Evolutionary conservation across 306 rosid species (phyloP).

Genomic region (Clitoria ternatea): DNA sequence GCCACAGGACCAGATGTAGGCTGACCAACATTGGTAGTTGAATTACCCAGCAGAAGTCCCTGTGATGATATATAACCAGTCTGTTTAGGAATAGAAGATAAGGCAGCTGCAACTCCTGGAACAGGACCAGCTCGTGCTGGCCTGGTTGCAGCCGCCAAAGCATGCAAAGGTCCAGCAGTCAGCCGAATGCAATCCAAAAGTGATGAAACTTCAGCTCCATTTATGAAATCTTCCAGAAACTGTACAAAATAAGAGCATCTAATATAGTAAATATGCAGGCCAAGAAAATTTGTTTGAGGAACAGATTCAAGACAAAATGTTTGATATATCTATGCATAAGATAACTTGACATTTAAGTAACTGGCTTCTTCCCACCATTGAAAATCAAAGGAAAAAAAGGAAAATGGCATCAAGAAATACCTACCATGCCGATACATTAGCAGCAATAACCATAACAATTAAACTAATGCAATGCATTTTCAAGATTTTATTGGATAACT

Average conservation of each 20-base stretch:
- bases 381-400: constrained; percentile 9
- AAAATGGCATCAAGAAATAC: constrained; percentile 1
- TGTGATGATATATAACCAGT: constrained; percentile 63
- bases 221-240: constrained; percentile 97
- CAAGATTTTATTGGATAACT: neutral
- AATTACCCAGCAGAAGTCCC: constrained; percentile 58
- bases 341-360: constrained; percentile 11
- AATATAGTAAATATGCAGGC: neutral
- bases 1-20: constrained; percentile 51
- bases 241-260: constrained; percentile 37
- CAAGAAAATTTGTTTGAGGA: neutral
- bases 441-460: neutral
- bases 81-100: constrained; percentile 76
- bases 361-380: neutral
- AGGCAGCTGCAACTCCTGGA: constrained; percentile 69
- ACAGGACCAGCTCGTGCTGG: constrained; percentile 98
- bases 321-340: neutral
- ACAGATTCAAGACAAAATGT: neutral
- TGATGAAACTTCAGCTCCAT: constrained; percentile 97
- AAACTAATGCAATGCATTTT: neutral
- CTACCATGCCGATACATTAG: neutral
- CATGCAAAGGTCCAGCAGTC: constrained; percentile 97
- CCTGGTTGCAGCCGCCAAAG: constrained; percentile 96
- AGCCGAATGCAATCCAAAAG: constrained; percentile 99
- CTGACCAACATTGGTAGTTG: constrained; percentile 51